A percentile compares a stretch with the other conserved stretches of the same genome.
phyloP scores from a whole-genome alignment of 2,329 filamentous ascomycete genomes.

The Arthroderma sp. region DNA sequence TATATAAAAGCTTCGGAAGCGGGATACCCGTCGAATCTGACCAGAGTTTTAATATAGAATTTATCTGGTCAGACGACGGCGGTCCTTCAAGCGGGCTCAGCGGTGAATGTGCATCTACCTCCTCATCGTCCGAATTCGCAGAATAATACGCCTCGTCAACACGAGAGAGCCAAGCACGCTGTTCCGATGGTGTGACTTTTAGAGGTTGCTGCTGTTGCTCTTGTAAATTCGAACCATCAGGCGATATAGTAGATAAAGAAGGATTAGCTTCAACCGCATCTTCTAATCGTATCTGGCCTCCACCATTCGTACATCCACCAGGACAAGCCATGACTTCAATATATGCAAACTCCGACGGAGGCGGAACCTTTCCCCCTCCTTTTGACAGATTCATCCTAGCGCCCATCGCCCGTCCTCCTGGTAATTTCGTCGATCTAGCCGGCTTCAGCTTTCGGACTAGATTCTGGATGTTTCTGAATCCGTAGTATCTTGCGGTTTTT shows the following conservation, averaged over 20 bases:
- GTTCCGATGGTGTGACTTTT: slow-evolving; percentile 60
- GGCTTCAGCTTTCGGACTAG: slow-evolving; percentile 86
- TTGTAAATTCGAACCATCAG: background rate
- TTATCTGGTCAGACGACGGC: slow-evolving; percentile 17
- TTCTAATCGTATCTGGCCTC: slow-evolving; percentile 83
- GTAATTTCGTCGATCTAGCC: slow-evolving; percentile 61
- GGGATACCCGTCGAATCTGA: slow-evolving; percentile 55
- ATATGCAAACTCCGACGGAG: slow-evolving; percentile 61
- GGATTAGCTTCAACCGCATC: slow-evolving; percentile 42
- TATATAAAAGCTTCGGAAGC: slow-evolving; percentile 61
- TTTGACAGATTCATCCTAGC: background rate
- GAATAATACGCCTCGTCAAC: slow-evolving; percentile 90
- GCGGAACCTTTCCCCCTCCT: slow-evolving; percentile 11
- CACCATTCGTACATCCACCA: slow-evolving; percentile 95
- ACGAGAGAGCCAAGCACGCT: slow-evolving; percentile 70
- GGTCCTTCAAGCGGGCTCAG: slow-evolving; percentile 15
- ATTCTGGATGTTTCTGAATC: slow-evolving; percentile 97
- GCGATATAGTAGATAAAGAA: background rate
- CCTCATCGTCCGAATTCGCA: slow-evolving; percentile 42
- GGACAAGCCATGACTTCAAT: slow-evolving; percentile 99
- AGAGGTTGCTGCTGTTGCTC: slow-evolving; percentile 16
- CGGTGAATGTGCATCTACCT: slow-evolving; percentile 16
- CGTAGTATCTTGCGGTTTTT: slow-evolving; percentile 83
- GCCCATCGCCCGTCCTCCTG: slow-evolving; percentile 48
- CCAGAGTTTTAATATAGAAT: slow-evolving; percentile 61